phyloP scores from a whole-genome alignment of 495 filamentous ascomycete genomes.

The Hypoxylon crocopeplum region DNA sequence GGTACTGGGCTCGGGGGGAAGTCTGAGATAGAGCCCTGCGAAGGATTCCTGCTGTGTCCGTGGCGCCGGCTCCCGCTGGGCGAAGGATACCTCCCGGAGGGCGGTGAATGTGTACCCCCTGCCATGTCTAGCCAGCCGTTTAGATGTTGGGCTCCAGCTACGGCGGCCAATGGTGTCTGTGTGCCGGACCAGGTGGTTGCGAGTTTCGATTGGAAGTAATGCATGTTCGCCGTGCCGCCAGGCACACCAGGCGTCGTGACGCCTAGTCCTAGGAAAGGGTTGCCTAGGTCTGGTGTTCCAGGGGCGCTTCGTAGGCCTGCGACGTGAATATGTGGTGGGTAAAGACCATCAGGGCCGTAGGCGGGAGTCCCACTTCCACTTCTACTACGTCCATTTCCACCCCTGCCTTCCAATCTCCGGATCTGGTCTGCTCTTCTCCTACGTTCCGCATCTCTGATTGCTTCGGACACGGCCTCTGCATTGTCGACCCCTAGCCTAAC shows the following conservation, averaged over 20 bases:
- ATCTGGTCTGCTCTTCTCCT: conserved; percentile 48
- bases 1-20: conserved; percentile 34
- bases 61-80: conserved; percentile 1
- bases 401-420: conserved; percentile 29
- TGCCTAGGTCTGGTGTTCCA: conserved; percentile 56
- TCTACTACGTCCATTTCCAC: conserved; percentile 14
- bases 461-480: conserved; percentile 46
- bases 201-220: conserved; percentile 89
- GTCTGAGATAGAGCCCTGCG: conserved; percentile 54
- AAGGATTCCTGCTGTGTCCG: conserved; percentile 50
- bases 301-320: conserved; percentile 39
- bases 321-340: conserved; percentile 47
- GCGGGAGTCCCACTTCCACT: conserved; percentile 16
- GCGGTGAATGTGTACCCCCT: conserved; percentile 19
- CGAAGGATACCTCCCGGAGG: conserved; percentile 5
- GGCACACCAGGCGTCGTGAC: conserved; percentile 78
- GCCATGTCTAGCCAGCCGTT: conserved; percentile 48
- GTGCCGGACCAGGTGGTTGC: conserved; percentile 80
- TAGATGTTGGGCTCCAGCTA: conserved; percentile 68
- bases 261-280: conserved; percentile 71
- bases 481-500: conserved; percentile 13
- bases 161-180: conserved; percentile 85
- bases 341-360: conserved; percentile 33
- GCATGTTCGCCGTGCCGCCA: conserved; percentile 84
- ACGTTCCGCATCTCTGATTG: conserved; percentile 52